A percentile compares a stretch with the other conserved stretches of the same genome.
Conservation (phyloP, 306 rosid genomes). For the Dryas alaskensis region DNA sequence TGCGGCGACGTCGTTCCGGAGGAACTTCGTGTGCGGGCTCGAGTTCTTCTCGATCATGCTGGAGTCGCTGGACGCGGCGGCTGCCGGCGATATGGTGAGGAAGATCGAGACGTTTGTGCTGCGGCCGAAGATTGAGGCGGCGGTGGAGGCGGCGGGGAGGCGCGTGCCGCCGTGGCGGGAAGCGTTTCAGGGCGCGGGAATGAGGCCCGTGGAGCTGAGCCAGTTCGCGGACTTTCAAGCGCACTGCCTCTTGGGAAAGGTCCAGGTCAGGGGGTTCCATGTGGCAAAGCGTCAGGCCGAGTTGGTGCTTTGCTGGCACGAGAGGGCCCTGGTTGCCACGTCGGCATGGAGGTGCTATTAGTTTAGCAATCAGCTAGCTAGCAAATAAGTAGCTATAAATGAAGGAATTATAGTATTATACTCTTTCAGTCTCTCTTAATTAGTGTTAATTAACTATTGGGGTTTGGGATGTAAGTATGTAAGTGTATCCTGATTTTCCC, state of each 20-base stretch:
- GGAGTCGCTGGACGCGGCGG: slow-evolving; percentile 69
- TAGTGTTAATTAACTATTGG: slow-evolving; percentile 1
- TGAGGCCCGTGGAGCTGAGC: slow-evolving; percentile 77
- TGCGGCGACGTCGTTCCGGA: slow-evolving; percentile 56
- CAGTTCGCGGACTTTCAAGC: slow-evolving; percentile 87
- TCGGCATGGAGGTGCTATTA: slow-evolving; percentile 77
- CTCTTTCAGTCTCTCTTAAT: background rate
- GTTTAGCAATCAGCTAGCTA: background rate
- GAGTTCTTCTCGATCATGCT: slow-evolving; percentile 69
- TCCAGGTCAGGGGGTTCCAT: slow-evolving; percentile 76
- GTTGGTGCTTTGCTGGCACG: slow-evolving; percentile 79
- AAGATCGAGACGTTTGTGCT: slow-evolving; percentile 56
- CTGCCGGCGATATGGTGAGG: slow-evolving; percentile 51
- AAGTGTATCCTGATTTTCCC: slow-evolving; percentile 13
- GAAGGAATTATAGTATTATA: slow-evolving; percentile 1
- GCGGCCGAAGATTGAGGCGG: slow-evolving; percentile 56
- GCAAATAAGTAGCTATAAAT: slow-evolving; percentile 14
- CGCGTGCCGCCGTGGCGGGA: slow-evolving; percentile 55
- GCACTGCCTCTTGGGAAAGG: slow-evolving; percentile 60
- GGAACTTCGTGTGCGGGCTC: slow-evolving; percentile 50
- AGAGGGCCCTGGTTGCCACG: slow-evolving; percentile 62
- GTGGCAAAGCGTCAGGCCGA: slow-evolving; percentile 77
- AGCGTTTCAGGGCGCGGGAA: slow-evolving; percentile 63
- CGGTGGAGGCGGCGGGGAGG: slow-evolving; percentile 56
- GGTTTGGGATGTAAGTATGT: slow-evolving; percentile 13